These are phyloP conservation scores for Neodidymelliopsis sp. DNA, from an alignment of 2,329 filamentous ascomycete species.

Conservation along the genomic window DNA sequence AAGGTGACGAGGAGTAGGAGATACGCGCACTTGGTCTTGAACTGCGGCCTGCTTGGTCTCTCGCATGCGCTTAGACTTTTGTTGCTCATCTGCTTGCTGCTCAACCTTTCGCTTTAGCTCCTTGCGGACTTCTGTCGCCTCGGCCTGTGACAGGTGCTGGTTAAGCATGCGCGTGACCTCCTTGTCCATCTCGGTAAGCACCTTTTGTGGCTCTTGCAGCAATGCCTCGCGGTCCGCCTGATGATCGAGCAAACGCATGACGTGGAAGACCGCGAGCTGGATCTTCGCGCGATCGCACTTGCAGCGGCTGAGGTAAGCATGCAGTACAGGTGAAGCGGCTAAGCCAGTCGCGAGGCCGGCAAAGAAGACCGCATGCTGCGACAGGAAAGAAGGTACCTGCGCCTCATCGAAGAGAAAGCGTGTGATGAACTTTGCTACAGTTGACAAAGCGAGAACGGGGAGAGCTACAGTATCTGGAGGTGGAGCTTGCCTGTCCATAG, in stretches of 20 bases:
- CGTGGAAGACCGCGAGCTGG: slow-evolving; percentile 25
- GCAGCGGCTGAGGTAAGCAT: slow-evolving; percentile 9
- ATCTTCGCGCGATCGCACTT: slow-evolving; percentile 18
- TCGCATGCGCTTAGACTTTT: neutral
- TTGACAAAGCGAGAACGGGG: slow-evolving; percentile 1
- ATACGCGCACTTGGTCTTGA: neutral
- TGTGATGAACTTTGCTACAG: slow-evolving; percentile 13
- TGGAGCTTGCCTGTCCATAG: no score
- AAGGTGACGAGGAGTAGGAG: neutral
- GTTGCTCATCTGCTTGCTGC: neutral
- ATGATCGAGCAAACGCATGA: slow-evolving; percentile 6
- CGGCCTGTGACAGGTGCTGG: slow-evolving; percentile 9
- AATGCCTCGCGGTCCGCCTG: neutral
- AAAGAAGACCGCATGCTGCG: slow-evolving; percentile 9
- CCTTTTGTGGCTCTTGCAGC: slow-evolving; percentile 1
- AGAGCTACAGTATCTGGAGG: no score
- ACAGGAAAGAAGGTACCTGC: slow-evolving; percentile 9
- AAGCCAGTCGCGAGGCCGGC: slow-evolving; percentile 7
- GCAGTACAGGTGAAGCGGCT: neutral
- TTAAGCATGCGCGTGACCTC: slow-evolving; percentile 15
- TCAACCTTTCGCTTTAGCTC: slow-evolving; percentile 9
- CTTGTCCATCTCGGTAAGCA: slow-evolving; percentile 11
- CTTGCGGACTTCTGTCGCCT: slow-evolving; percentile 8
- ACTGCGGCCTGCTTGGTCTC: neutral
- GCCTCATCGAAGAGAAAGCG: slow-evolving; percentile 13